phyloP scores from a whole-genome alignment of 371 early-diverging fungal species.

The Mortierella sp. region DNA sequence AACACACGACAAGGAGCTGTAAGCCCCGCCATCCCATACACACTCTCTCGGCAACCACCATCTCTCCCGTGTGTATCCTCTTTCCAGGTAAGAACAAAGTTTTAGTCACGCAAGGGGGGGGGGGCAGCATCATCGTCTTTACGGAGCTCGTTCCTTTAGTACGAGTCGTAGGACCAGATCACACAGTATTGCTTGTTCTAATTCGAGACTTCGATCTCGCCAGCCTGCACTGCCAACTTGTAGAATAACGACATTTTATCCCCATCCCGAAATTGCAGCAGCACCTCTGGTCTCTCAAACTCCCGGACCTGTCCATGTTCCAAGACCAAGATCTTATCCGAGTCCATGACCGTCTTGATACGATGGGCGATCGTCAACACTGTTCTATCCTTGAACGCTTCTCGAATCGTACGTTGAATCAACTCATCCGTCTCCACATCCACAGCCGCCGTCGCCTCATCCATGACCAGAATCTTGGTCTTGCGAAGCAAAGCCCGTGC shows the following conservation, averaged over 20 bases:
- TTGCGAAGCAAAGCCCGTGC: constrained; percentile 65
- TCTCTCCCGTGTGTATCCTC: too few relatives aligned
- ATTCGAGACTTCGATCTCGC: constrained; percentile 14
- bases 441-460: constrained; percentile 81
- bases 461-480: constrained; percentile 64
- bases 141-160: too few relatives aligned
- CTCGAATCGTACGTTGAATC: constrained; percentile 89
- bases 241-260: constrained; percentile 64
- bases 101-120: too few relatives aligned
- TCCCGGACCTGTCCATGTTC: constrained; percentile 65
- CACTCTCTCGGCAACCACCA: too few relatives aligned
- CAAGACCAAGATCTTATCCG: constrained; percentile 67
- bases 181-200: too few relatives aligned
- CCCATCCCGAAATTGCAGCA: constrained; percentile 36
- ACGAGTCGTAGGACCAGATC: too few relatives aligned
- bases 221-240: constrained; percentile 53
- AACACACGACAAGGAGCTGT: too few relatives aligned
- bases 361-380: constrained; percentile 53
- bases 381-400: constrained; percentile 57
- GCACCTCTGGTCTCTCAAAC: constrained; percentile 63
- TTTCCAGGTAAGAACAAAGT: too few relatives aligned
- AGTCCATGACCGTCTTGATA: constrained; percentile 68
- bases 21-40: too few relatives aligned
- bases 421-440: constrained; percentile 83
- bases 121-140: too few relatives aligned